Base-by-base conservation (phyloP, 2,329 filamentous ascomycete species). In the Huntiella moniliformis region DNA sequence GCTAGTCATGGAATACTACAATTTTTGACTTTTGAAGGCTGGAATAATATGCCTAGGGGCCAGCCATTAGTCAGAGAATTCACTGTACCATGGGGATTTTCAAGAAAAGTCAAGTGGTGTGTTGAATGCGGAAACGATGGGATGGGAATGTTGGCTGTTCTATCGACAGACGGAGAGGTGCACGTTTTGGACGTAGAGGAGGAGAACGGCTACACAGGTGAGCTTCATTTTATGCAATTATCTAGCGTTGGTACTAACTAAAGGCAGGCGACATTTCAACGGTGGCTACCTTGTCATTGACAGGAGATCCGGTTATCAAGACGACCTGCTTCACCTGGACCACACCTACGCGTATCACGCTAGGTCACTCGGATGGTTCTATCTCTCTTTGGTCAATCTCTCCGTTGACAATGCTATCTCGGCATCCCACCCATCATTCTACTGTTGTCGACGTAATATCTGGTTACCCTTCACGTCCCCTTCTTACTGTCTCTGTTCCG, bases 361-460 rank as follows among this genome's bases (percentile, higher is more conserved):
- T 72, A 28, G 73, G 70, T 42, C 71, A 74, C 54, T 65, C 64
- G 0, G 73, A 77, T 50, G 73, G 73, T 31, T 71, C 67, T 15
- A 60, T 76, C 33, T 63, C 64, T 15, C 58, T 75, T 8, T 77
- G 72, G 72, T 75, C 71, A 8, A 53, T 76, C 37, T 60, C 61
- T 35, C 72, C 72, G 1, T 58, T 56, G 38, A 57, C 61, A 18
- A 57, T 73, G 43, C 59, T 76, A 22, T 66, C 66, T 37, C 66
- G 72, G 2, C 65, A 71, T 42, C 62, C 67, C 4, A 60, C 69
- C n/a, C 72, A 76, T 53, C 65, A 67, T 49, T 71, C 65, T 42
- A 59, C 64, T 45, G 61, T 76, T 3, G 62, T 74, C 50, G 70
- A 75, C 52, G 63, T 77, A 31, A 63, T 64, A 48, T 69, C 70